Conservation (phyloP, 345 rosid genomes). For the Sisymbrium altissimum region DNA sequence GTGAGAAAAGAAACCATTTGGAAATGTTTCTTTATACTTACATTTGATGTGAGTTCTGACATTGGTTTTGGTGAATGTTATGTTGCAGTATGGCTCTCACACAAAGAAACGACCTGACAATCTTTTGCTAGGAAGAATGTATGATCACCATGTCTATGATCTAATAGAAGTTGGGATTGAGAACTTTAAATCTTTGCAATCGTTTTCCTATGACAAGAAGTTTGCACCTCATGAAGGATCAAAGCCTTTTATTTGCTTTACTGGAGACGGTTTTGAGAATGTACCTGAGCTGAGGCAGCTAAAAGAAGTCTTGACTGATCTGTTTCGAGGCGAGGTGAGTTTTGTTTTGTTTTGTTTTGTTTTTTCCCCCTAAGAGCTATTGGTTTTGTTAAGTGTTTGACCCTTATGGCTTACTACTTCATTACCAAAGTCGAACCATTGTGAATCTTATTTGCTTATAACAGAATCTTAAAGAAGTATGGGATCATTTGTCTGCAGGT, state of each 20-base stretch:
- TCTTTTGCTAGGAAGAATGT: conserved; percentile 79
- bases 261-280: conserved; percentile 84
- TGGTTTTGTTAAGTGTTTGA: neutral
- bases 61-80: neutral
- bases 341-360: neutral
- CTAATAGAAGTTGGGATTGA: conserved; percentile 92
- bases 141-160: conserved; percentile 82
- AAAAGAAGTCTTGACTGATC: conserved; percentile 82
- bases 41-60: neutral
- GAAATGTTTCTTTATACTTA: neutral
- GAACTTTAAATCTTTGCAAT: conserved; percentile 64
- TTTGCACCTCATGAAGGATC: conserved; percentile 69
- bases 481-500: conserved; percentile 48
- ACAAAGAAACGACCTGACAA: conserved; percentile 91
- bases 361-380: neutral
- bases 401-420: neutral
- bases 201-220: conserved; percentile 72
- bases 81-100: conserved; percentile 77
- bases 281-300: conserved; percentile 77
- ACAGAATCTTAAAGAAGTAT: neutral
- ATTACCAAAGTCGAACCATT: neutral
- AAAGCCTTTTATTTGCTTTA: conserved; percentile 78
- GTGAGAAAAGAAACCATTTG: neutral
- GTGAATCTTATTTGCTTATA: neutral
- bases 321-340: conserved; percentile 79